phyloP scores from a whole-genome alignment of 1,284 basidiomycete species.

The Schizophyllum amplum region DNA sequence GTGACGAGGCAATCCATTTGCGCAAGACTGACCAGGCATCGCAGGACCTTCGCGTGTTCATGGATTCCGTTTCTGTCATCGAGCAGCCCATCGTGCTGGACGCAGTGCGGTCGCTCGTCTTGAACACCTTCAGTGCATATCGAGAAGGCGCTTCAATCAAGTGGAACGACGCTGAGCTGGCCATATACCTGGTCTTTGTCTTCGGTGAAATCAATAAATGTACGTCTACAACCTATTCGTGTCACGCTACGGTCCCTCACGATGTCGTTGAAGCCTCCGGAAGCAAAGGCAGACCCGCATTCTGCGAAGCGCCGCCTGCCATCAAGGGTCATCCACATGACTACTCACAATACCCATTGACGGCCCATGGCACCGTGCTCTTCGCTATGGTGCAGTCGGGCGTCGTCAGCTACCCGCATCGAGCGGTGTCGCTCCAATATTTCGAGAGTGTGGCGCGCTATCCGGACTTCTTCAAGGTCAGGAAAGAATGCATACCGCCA shows the following conservation, averaged over 20 bases:
- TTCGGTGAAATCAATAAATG: slow-evolving; percentile 91
- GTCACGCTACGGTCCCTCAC: slow-evolving; percentile 5
- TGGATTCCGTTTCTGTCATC: slow-evolving; percentile 76
- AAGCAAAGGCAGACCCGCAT: slow-evolving; percentile 71
- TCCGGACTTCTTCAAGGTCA: slow-evolving; percentile 92
- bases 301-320: slow-evolving; percentile 59
- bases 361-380: slow-evolving; percentile 86
- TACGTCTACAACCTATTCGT: slow-evolving; percentile 22
- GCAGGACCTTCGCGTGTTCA: slow-evolving; percentile 77
- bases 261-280: slow-evolving; percentile 31
- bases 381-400: slow-evolving; percentile 79
- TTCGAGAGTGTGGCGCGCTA: slow-evolving; percentile 93
- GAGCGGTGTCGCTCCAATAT: slow-evolving; percentile 85
- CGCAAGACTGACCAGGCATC: not conserved
- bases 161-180: slow-evolving; percentile 95
- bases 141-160: slow-evolving; percentile 53
- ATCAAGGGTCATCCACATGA: slow-evolving; percentile 67
- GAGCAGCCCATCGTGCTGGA: slow-evolving; percentile 76
- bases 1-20: too few relatives aligned
- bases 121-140: slow-evolving; percentile 67
- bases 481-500: slow-evolving; percentile 79
- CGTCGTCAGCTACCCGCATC: slow-evolving; percentile 80
- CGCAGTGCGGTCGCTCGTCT: slow-evolving; percentile 62
- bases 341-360: slow-evolving; percentile 83
- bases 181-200: slow-evolving; percentile 85